These are phyloP conservation scores for Geotrichum candidum DNA, from an alignment of 1,139 yeast genomes.

Conservation along the genomic window DNA sequence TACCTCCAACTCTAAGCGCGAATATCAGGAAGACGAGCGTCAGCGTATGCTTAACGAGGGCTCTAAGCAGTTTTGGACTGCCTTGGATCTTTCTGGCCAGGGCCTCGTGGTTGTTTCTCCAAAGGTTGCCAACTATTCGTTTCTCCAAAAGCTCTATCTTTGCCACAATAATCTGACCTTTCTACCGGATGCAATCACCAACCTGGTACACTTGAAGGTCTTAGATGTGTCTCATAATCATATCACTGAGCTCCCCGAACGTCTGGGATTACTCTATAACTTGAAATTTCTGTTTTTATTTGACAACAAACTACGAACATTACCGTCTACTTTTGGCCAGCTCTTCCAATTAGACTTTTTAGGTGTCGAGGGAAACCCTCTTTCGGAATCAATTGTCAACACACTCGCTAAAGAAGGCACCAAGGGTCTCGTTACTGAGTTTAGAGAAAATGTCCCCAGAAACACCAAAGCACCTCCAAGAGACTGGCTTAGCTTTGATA, in stretches of 20 bases:
- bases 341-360: conserved; percentile 77
- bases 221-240: conserved; percentile 80
- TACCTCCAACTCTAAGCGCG: conserved; percentile 27
- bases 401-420: conserved; percentile 79
- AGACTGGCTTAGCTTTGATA: conserved; percentile 73
- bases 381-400: conserved; percentile 59
- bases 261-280: conserved; percentile 75
- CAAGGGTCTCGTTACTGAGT: conserved; percentile 66
- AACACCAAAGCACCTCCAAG: conserved; percentile 63
- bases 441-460: conserved; percentile 77
- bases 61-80: conserved; percentile 87
- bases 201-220: conserved; percentile 68
- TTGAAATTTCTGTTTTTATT: conserved; percentile 78
- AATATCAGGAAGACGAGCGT: conserved; percentile 73
- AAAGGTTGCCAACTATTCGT: conserved; percentile 72
- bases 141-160: conserved; percentile 78
- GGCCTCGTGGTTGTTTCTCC: conserved; percentile 66
- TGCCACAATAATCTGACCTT: conserved; percentile 73
- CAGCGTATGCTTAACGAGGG: conserved; percentile 68
- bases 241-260: conserved; percentile 65
- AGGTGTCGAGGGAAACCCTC: conserved; percentile 91
- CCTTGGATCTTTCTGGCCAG: conserved; percentile 87
- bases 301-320: conserved; percentile 68
- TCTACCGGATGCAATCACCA: conserved; percentile 65
- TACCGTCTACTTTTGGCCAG: conserved; percentile 84